A percentile compares a stretch with the other conserved stretches of the same genome.
Conservation (phyloP, 148 eudicot genomes). For the Persicaria tinctoria region DNA sequence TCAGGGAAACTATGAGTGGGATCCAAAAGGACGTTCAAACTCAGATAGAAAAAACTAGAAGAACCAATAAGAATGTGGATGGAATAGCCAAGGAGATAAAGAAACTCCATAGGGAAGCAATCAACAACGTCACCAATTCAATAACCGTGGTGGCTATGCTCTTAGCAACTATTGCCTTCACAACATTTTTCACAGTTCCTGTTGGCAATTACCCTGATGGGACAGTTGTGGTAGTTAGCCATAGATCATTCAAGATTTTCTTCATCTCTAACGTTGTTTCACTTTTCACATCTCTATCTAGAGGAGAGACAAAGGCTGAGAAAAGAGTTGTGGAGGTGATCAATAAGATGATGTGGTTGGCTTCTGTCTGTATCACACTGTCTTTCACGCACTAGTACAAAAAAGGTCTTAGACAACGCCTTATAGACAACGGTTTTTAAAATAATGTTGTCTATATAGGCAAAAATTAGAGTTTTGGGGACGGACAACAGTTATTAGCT, state of each 20-base stretch:
- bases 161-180: constrained; percentile 65
- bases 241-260: constrained; percentile 40
- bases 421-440: too few relatives aligned
- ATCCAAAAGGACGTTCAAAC: constrained; percentile 37
- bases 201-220: constrained; percentile 50
- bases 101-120: constrained; percentile 58
- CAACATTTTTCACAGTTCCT: constrained; percentile 58
- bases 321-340: constrained; percentile 61
- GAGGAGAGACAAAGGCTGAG: constrained; percentile 63
- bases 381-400: too few relatives aligned
- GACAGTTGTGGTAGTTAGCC: constrained; percentile 38
- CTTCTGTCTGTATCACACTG: constrained; percentile 56
- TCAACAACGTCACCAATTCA: constrained; percentile 53
- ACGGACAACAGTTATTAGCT: too few relatives aligned
- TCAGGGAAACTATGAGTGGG: too few relatives aligned
- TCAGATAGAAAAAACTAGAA: constrained; percentile 60
- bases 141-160: constrained; percentile 69
- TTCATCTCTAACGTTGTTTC: constrained; percentile 56
- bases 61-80: constrained; percentile 48
- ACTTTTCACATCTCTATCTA: constrained; percentile 51
- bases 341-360: constrained; percentile 80
- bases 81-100: constrained; percentile 69
- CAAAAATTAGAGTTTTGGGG: too few relatives aligned
- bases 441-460: too few relatives aligned
- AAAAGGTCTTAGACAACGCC: too few relatives aligned